Evolutionary conservation across 2,329 filamentous ascomycete genomes (phyloP), one percentile per base, ranked within the genome.

Genomic region (Exophiala aquamarina): DNA sequence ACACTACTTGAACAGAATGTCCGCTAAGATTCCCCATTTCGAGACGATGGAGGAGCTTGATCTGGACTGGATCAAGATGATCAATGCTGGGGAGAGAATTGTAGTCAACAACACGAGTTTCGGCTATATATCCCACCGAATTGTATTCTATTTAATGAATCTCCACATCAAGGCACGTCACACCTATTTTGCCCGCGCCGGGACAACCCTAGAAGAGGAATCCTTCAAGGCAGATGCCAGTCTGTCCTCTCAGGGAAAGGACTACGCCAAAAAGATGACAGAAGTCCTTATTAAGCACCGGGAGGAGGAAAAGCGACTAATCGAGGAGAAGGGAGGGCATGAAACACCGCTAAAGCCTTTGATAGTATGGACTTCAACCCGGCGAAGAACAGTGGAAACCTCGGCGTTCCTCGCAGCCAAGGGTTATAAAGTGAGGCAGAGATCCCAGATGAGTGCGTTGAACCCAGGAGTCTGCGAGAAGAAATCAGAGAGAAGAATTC

Each of bases 21-120:
- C 89, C 54, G 85, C 88, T 59, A 89, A 93, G 59, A 98, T 98
- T 50, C 93, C 93, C 15, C 85, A 92, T 49, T 98, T 95, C 60
- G 91, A 98, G 71, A 95, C 89, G 1, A 97, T 98, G 90, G 81
- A 91, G 61, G 93, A 98, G 67, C 78, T 79, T 21, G 91, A 97
- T 57, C 78, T 98, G 54, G 95, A 97, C 66, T 98, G 92, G 71
- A 92, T 98, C 72, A 96, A 95, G 74, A 96, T 98, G 92, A 95
- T 97, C 66, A 98, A 98, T 59, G 93, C 93, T 6, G 93, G 93
- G 35, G 83, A 92, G 63, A 84, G 89, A 58, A 86, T 98, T 63
- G 86, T 92, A 60, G 92, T 97, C 69, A 98, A 98, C 72, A 96
- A 97, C 58, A 88, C 93, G 65, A 91, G 86, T 63, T 97, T 98